Conservation (phyloP, 2,329 filamentous ascomycete species). For the Teratosphaeria destructans region DNA sequence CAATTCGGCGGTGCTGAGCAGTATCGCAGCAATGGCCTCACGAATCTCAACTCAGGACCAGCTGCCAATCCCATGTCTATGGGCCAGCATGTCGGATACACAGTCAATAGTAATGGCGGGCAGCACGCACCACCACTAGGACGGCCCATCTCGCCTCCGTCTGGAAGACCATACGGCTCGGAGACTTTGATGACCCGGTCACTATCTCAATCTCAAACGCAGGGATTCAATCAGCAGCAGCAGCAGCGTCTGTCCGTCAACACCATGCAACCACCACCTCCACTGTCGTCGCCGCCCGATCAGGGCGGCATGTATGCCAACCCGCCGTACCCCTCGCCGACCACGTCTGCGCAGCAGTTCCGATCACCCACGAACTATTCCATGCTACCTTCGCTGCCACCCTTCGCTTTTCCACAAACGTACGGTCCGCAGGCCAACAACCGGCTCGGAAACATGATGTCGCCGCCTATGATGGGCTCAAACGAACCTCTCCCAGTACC, state of each 20-base stretch:
- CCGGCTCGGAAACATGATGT: conserved; percentile 13
- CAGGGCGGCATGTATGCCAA: conserved; percentile 11
- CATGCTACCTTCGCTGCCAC: conserved; percentile 15
- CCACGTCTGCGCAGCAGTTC: conserved; percentile 9
- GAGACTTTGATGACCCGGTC: conserved; percentile 11
- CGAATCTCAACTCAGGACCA: not conserved
- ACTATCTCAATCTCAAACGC: conserved; percentile 5
- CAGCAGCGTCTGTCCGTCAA: conserved; percentile 7
- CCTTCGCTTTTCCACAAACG: conserved; percentile 14
- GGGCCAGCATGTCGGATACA: not conserved
- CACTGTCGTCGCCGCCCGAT: conserved; percentile 12
- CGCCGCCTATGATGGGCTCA: conserved; percentile 12
- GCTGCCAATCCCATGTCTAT: not conserved
- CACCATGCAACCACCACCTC: conserved; percentile 19
- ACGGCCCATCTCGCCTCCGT: conserved; percentile 4
- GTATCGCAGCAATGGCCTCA: conserved; percentile 1
- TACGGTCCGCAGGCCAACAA: conserved; percentile 3
- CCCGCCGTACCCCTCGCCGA: conserved; percentile 12
- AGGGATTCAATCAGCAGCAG: conserved; percentile 8
- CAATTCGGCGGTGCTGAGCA: conserved; percentile 5
- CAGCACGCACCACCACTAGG: not conserved
- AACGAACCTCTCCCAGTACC: conserved; percentile 13
- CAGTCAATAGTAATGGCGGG: not conserved
- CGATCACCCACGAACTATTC: conserved; percentile 13
- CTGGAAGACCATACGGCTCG: conserved; percentile 14